Evolutionary conservation across 208 protist genomes (phyloP), one percentile per base, ranked within the genome.

Genomic region (Leishmania tarentolae): DNA sequence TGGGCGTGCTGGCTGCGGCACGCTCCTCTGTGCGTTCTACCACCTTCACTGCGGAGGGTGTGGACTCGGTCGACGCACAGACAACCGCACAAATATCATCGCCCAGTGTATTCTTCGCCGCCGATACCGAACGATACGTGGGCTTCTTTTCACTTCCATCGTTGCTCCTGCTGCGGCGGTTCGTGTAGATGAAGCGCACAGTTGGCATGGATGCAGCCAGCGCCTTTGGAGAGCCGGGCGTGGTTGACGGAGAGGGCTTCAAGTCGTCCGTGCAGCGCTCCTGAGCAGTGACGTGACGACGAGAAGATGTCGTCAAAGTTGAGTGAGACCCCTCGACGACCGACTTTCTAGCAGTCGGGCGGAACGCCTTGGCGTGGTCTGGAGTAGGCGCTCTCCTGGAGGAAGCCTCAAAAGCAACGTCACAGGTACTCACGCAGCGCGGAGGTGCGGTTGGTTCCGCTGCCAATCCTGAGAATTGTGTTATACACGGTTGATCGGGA

Each of bases 161-260:
- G 24, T 42, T 83, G 46, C 79, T 78, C 50, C 44, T n/a, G 72
- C 63, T 73, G 9, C 35, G 0, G n/a, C 73, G 63, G 21, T 73
- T 72, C 31, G 79, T 83, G 61, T 83, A 83, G 79, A 83, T 78
- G 73, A 83, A 74, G 17, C 63, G 73, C 50, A 83, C 63, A 8
- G 79, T 61, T 17, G 71, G 79, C 46, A 53, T 9, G 5, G 63
- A 0, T 4, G 8, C 56, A 35, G 24, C 1, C 0, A 5, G 7
- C 4, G 57, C 42, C 28, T 63, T 44, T 6, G 9, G 68, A 35
- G 19, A 46, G 56, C 0, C 21, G 1, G 31, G 42, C 24, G 61
- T 74, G 59, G 17, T 21, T 0, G 17, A 66, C 24, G 15, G 42
- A 40, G 42, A 24, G 15, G 46, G 6, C 11, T 28, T 37, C 47